Conservation (phyloP, 225 moss, liverwort and hornwort species). For the Neckera pumila region DNA sequence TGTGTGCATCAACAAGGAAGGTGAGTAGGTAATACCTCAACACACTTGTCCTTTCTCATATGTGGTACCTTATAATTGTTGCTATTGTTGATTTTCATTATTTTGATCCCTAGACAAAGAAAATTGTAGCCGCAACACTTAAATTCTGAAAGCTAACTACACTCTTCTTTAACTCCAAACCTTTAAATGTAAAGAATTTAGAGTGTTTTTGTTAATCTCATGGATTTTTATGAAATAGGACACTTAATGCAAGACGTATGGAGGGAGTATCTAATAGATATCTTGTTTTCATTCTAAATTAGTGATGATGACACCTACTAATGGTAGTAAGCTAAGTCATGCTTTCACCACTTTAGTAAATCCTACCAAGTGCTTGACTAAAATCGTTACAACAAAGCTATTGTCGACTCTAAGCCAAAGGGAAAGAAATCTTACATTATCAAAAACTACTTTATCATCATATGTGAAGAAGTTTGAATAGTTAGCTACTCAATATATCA, state of each 20-base stretch:
- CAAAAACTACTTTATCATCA: not conserved
- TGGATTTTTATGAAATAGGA: not conserved
- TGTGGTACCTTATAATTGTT: not conserved
- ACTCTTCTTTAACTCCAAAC: not conserved
- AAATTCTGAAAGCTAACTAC: not conserved
- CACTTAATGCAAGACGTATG: fast-evolving
- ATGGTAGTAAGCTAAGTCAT: not conserved
- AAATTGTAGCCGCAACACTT: fast-evolving
- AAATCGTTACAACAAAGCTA: not conserved
- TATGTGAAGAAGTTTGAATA: not conserved
- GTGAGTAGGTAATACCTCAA: not conserved
- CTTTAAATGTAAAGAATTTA: not conserved
- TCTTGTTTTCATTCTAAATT: not conserved
- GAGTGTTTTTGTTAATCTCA: not conserved
- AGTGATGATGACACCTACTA: not conserved
- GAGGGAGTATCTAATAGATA: not conserved
- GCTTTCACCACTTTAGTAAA: not conserved
- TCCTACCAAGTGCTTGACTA: not conserved
- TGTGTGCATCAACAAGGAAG: too few relatives aligned
- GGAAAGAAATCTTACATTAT: not conserved
- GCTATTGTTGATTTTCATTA: not conserved
- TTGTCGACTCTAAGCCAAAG: fast-evolving
- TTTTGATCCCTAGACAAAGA: not conserved
- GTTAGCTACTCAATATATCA: not conserved
- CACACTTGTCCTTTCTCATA: fast-evolving